Conservation (phyloP, 305 asterid genomes). For the Striga hermonthica region DNA sequence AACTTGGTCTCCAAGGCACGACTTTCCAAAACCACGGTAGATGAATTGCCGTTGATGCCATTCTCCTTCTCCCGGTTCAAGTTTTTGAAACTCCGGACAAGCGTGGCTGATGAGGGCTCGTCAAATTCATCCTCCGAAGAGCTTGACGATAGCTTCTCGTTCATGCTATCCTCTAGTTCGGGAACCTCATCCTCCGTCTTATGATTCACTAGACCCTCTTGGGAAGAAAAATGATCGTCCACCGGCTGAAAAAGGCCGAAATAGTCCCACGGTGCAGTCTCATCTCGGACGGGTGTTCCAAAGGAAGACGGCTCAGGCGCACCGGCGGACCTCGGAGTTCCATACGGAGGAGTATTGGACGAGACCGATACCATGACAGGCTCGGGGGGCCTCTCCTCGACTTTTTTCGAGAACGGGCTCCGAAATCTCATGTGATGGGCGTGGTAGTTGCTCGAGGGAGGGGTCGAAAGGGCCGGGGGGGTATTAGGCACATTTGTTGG, state of each 20-base stretch:
- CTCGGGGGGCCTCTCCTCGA: slow-evolving; percentile 67
- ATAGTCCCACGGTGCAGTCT: slow-evolving; percentile 59
- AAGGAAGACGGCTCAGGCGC: slow-evolving; percentile 51
- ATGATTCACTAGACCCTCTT: slow-evolving; percentile 37
- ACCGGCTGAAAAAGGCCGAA: slow-evolving; percentile 60
- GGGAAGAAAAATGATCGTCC: slow-evolving; percentile 57
- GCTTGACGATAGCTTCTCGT: slow-evolving; percentile 49
- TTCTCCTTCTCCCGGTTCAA: slow-evolving; percentile 51
- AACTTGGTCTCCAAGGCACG: slow-evolving; percentile 36
- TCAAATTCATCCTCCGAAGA: slow-evolving; percentile 92
- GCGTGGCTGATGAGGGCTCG: slow-evolving; percentile 71
- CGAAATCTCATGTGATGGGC: slow-evolving; percentile 71
- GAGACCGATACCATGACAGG: slow-evolving; percentile 57
- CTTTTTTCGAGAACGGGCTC: slow-evolving; percentile 60
- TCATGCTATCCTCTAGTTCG: slow-evolving; percentile 41
- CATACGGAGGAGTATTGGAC: slow-evolving; percentile 56
- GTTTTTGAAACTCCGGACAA: slow-evolving; percentile 84
- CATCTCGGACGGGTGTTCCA: slow-evolving; percentile 43
- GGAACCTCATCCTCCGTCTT: slow-evolving; percentile 48
- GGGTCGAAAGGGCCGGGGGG: slow-evolving; percentile 64
- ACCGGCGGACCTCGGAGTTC: slow-evolving; percentile 54
- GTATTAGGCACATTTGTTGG: slow-evolving; percentile 34
- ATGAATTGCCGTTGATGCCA: slow-evolving; percentile 34
- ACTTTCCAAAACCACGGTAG: slow-evolving; percentile 32
- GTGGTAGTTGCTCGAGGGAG: slow-evolving; percentile 43